Conservation (phyloP, 495 filamentous ascomycete genomes). For the Tetracladium marchalianum region DNA sequence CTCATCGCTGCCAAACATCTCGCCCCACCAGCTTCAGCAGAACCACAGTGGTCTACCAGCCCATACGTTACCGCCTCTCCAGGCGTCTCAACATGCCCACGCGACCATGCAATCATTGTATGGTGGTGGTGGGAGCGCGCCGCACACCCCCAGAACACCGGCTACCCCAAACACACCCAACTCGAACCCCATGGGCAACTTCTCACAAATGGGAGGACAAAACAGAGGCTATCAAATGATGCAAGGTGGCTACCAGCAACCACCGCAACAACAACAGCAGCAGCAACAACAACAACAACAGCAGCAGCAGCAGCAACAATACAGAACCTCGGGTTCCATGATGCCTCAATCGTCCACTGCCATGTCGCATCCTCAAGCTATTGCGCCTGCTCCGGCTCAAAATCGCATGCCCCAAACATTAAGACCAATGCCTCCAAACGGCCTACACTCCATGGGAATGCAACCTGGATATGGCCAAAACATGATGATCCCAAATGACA, state of each 20-base stretch:
- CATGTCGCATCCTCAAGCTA: slow-evolving; percentile 59
- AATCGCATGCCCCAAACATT: slow-evolving; percentile 35
- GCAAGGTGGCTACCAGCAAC: neutral
- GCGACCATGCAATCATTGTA: slow-evolving; percentile 49
- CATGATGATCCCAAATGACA: slow-evolving; percentile 26
- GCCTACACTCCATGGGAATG: slow-evolving; percentile 35
- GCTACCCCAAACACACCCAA: slow-evolving; percentile 49
- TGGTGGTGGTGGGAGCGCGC: slow-evolving; percentile 44
- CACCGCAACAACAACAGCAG: neutral
- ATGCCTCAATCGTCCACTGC: slow-evolving; percentile 55
- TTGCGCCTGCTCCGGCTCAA: slow-evolving; percentile 54
- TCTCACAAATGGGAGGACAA: slow-evolving; percentile 15
- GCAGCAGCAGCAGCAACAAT: slow-evolving; percentile 44
- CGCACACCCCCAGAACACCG: slow-evolving; percentile 52
- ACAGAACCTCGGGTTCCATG: slow-evolving; percentile 52
- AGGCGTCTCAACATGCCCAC: slow-evolving; percentile 45
- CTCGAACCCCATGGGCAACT: slow-evolving; percentile 33
- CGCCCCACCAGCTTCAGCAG: slow-evolving; percentile 49
- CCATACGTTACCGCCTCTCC: slow-evolving; percentile 63
- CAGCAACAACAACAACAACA: slow-evolving; percentile 26
- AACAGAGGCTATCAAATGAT: slow-evolving; percentile 13
- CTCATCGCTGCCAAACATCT: slow-evolving; percentile 16
- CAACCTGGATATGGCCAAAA: slow-evolving; percentile 39
- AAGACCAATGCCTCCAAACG: slow-evolving; percentile 53
- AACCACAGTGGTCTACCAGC: slow-evolving; percentile 42